Percentiles rank a stretch among this genome's conserved stretches.
Conservation (phyloP, 805 yeast genomes). For the Starmerella potacharoeniae region DNA sequence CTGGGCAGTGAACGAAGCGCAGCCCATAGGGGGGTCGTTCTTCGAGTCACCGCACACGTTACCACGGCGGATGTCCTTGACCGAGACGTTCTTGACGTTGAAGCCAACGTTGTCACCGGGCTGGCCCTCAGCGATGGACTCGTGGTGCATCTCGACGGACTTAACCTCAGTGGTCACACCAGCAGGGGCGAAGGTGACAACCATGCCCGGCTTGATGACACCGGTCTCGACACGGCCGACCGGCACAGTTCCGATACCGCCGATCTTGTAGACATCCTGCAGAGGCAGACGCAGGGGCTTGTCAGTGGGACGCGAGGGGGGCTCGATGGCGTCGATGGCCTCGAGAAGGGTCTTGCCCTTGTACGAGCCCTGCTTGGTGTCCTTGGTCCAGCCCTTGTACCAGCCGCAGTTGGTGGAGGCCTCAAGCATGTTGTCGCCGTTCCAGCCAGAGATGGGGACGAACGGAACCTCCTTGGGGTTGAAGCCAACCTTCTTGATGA, state of each 20-base stretch:
- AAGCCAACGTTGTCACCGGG: slow-evolving; percentile 90
- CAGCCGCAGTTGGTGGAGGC: slow-evolving; percentile 71
- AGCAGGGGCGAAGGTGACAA: slow-evolving; percentile 81
- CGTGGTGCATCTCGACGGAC: slow-evolving; percentile 84
- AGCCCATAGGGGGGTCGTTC: slow-evolving; percentile 76
- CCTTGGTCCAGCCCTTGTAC: slow-evolving; percentile 80
- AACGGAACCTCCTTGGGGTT: slow-evolving; percentile 98
- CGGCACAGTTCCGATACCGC: slow-evolving; percentile 87
- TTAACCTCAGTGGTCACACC: slow-evolving; percentile 84
- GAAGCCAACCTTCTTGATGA: slow-evolving; percentile 98
- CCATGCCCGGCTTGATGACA: slow-evolving; percentile 83
- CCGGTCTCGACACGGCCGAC: slow-evolving; percentile 93
- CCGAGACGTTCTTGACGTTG: slow-evolving; percentile 85
- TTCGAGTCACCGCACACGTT: slow-evolving; percentile 86
- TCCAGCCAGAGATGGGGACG: slow-evolving; percentile 88
- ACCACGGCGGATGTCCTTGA: slow-evolving; percentile 84
- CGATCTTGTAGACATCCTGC: slow-evolving; percentile 87
- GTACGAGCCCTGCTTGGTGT: slow-evolving; percentile 57
- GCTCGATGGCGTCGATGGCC: slow-evolving; percentile 75
- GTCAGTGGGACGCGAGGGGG: slow-evolving; percentile 70
- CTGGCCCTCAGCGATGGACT: slow-evolving; percentile 61
- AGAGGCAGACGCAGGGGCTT: slow-evolving; percentile 83
- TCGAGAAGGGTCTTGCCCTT: slow-evolving; percentile 75
- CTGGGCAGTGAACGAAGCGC: slow-evolving; percentile 74
- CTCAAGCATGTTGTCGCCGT: slow-evolving; percentile 90